Conservation (phyloP, 768 basidiomycete genomes). For the Lactarius quietus region DNA sequence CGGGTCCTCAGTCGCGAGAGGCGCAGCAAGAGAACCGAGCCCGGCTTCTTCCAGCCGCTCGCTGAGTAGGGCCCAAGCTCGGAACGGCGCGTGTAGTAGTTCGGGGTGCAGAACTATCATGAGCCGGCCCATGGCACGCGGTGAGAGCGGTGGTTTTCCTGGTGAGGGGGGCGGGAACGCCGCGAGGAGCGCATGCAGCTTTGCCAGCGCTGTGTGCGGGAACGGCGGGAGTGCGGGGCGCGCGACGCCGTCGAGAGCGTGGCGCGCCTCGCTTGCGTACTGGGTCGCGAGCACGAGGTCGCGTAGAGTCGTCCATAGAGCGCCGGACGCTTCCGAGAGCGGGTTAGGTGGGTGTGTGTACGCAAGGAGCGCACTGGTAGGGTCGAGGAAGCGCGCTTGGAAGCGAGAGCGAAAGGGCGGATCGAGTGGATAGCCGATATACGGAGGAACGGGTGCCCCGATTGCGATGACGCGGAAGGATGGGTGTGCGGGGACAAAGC, state of each 20-base stretch:
- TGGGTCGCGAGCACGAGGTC: conserved; percentile 60
- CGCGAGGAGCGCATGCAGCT: conserved; percentile 44
- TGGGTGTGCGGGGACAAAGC: conserved; percentile 62
- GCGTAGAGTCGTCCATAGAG: conserved; percentile 44
- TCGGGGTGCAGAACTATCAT: conserved; percentile 57
- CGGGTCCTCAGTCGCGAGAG: conserved; percentile 36
- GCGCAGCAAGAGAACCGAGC: conserved; percentile 50
- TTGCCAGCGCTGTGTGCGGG: conserved; percentile 58
- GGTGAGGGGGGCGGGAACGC: conserved; percentile 51
- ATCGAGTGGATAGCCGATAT: conserved; percentile 60
- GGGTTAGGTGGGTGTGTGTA: conserved; percentile 28
- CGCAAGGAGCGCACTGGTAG: conserved; percentile 49
- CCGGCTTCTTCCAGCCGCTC: conserved; percentile 53
- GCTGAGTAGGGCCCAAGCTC: conserved; percentile 60
- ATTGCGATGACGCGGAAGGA: conserved; percentile 68
- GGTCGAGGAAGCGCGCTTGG: conserved; percentile 65
- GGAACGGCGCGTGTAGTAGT: conserved; percentile 52
- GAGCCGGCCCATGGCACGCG: conserved; percentile 51
- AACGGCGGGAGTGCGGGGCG: conserved; percentile 55
- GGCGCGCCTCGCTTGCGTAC: conserved; percentile 55
- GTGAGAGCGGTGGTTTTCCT: conserved; percentile 29
- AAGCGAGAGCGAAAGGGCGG: conserved; percentile 68
- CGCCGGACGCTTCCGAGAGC: conserved; percentile 7
- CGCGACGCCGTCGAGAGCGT: conserved; percentile 50
- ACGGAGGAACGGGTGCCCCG: conserved; percentile 65